These are phyloP conservation scores for Botrytis byssoidea DNA, from an alignment of 2,329 filamentous ascomycete genomes.

Conservation along the genomic window DNA sequence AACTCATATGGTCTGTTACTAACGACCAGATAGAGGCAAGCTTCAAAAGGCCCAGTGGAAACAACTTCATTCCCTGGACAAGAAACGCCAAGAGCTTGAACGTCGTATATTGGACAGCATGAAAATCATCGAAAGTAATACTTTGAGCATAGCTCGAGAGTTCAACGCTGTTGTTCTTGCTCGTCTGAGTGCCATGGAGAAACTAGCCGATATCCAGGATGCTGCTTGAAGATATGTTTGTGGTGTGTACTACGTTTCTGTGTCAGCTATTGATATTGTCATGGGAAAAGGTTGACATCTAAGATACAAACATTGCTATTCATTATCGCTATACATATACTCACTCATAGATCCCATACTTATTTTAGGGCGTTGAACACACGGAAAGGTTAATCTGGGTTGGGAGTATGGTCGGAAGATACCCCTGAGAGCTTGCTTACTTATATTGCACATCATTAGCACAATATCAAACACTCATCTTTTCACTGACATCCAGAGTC, in stretches of 20 bases:
- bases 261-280: background rate
- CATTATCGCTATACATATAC: conserved; percentile 30
- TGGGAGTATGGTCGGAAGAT: conserved; percentile 25
- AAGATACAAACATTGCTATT: conserved; percentile 26
- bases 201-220: background rate
- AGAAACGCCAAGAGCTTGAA: conserved; percentile 34
- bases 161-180: conserved; percentile 32
- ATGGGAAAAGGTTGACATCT: background rate
- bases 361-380: conserved; percentile 21
- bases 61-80: conserved; percentile 34
- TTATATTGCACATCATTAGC: conserved; percentile 13
- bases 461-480: background rate
- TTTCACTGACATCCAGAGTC: background rate
- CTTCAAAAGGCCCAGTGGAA: conserved; percentile 30
- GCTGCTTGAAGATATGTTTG: background rate
- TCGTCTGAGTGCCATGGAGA: conserved; percentile 32
- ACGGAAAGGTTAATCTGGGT: background rate
- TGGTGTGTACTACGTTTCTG: background rate
- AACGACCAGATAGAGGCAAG: conserved; percentile 26
- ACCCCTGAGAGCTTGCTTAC: conserved; percentile 26
- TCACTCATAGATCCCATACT: conserved; percentile 26
- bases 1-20: background rate
- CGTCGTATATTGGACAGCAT: conserved; percentile 34
- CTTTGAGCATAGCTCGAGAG: conserved; percentile 32
- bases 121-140: conserved; percentile 31